Evolutionary conservation across 768 basidiomycete species (phyloP).

Genomic region (Boletus rubroflammeus): DNA sequence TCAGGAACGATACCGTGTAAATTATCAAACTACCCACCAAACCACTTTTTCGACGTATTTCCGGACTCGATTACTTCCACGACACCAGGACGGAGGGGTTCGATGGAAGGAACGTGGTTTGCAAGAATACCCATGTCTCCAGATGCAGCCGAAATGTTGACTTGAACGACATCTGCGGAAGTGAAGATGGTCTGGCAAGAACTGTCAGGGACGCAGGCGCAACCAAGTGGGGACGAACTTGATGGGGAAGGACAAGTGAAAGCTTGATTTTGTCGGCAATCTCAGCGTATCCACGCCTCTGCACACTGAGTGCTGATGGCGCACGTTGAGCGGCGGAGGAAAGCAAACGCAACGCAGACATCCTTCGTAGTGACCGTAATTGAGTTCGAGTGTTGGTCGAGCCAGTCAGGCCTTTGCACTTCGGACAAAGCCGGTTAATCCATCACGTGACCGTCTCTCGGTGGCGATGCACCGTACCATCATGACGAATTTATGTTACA

Average conservation of each 20-base stretch:
- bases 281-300: constrained; percentile 88
- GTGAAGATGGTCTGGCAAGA: constrained; percentile 76
- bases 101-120: constrained; percentile 97
- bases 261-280: constrained; percentile 87
- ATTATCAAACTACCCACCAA: constrained; percentile 58
- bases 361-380: constrained; percentile 31
- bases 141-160: constrained; percentile 89
- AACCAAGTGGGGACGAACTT: constrained; percentile 51
- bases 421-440: constrained; percentile 30
- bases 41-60: constrained; percentile 88
- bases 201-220: constrained; percentile 11
- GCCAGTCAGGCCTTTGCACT: not conserved
- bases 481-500: not conserved
- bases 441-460: constrained; percentile 20
- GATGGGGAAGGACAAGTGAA: constrained; percentile 91
- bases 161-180: constrained; percentile 90
- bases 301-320: constrained; percentile 47
- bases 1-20: constrained; percentile 2
- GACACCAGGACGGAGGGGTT: constrained; percentile 90
- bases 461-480: not conserved
- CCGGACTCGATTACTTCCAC: constrained; percentile 89
- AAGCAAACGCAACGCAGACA: constrained; percentile 75
- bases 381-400: not conserved
- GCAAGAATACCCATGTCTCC: constrained; percentile 99
- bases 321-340: constrained; percentile 60